These are phyloP conservation scores for Magnusiomyces suaveolens DNA, from an alignment of 1,139 yeast genomes.

Conservation along the genomic window DNA sequence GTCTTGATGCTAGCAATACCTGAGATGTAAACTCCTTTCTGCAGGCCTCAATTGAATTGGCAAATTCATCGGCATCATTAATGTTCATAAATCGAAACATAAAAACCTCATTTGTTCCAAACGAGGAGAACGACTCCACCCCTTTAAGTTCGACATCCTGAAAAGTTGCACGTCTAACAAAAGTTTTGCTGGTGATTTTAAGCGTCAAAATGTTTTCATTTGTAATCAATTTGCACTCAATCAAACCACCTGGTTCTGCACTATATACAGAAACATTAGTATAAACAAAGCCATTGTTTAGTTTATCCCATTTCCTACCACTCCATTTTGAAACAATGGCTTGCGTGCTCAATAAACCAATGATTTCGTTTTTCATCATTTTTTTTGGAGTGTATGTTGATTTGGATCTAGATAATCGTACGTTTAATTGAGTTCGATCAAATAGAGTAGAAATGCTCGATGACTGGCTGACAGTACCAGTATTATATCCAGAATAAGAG, in stretches of 20 bases:
- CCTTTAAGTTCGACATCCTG: constrained; percentile 27
- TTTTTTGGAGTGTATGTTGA: too few relatives aligned
- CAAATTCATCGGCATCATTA: constrained; percentile 3
- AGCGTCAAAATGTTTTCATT: constrained; percentile 9
- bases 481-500: too few relatives aligned
- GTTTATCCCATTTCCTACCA: constrained; percentile 4
- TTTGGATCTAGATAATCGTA: too few relatives aligned
- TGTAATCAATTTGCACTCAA: background rate
- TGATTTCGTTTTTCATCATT: too few relatives aligned
- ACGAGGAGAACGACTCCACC: constrained; percentile 14
- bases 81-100: constrained; percentile 1
- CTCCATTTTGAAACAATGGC: constrained; percentile 10
- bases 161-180: constrained; percentile 20
- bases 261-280: constrained; percentile 5
- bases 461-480: too few relatives aligned
- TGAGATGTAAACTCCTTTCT: constrained; percentile 1
- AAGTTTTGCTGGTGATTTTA: constrained; percentile 8
- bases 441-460: too few relatives aligned
- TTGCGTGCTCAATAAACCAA: too few relatives aligned
- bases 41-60: constrained; percentile 9
- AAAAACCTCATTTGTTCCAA: background rate
- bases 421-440: too few relatives aligned
- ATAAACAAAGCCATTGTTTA: background rate
- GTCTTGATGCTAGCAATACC: background rate
- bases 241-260: background rate